phyloP scores from a whole-genome alignment of 1,284 basidiomycete genomes.

The Pterula multifida region DNA sequence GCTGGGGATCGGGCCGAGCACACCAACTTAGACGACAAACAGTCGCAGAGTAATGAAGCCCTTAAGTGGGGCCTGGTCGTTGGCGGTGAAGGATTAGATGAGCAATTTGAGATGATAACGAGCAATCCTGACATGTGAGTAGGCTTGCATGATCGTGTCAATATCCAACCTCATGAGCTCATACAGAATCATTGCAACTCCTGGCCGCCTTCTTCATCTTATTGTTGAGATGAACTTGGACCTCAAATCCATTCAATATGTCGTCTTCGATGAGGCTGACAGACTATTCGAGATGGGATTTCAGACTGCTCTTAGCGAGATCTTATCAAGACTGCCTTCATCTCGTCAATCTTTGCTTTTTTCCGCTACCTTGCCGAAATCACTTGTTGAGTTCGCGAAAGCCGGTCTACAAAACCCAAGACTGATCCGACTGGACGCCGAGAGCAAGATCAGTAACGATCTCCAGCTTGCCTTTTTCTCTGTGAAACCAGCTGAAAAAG shows the following conservation, averaged over 20 bases:
- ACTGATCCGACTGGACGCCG: constrained; percentile 88
- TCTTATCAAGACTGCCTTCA: constrained; percentile 77
- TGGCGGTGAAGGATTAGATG: constrained; percentile 91
- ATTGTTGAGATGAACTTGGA: constrained; percentile 96
- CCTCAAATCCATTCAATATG: constrained; percentile 78
- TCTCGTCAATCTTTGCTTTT: constrained; percentile 89
- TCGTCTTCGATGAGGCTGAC: constrained; percentile 98
- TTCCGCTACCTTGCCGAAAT: constrained; percentile 93
- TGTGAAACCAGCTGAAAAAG: constrained; percentile 89
- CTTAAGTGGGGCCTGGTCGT: constrained; percentile 92
- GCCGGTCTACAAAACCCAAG: constrained; percentile 92
- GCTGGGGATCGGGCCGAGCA: constrained; percentile 33
- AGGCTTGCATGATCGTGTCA: background rate
- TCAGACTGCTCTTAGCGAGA: constrained; percentile 84
- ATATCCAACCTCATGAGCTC: constrained; percentile 1
- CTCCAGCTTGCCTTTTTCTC: constrained; percentile 92
- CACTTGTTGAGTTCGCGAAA: constrained; percentile 94
- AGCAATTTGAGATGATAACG: constrained; percentile 94
- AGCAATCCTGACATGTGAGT: constrained; percentile 90
- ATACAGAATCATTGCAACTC: constrained; percentile 86
- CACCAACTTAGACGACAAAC: constrained; percentile 37
- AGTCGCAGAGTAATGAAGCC: constrained; percentile 44
- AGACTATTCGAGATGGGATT: constrained; percentile 98
- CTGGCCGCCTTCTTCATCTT: constrained; percentile 92
- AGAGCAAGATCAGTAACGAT: constrained; percentile 92